Percentiles rank a stretch among this genome's conserved stretches.
Evolutionary conservation across 805 yeast species (phyloP).

Genomic region (Zygotorulaspora sp.): DNA sequence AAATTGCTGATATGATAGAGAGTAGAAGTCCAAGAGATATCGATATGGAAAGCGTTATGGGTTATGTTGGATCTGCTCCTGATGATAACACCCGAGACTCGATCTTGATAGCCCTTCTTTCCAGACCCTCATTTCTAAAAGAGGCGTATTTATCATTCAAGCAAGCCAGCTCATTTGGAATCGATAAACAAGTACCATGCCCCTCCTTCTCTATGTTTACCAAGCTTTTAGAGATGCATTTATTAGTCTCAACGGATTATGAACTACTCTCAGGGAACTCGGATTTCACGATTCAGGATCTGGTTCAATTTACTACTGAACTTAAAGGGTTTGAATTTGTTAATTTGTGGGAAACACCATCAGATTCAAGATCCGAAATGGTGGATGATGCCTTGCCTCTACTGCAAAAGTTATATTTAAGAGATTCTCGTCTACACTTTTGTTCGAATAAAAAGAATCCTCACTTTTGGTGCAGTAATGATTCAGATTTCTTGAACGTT

Average conservation of each 20-base stretch:
- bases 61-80: constrained; percentile 14
- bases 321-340: constrained; percentile 24
- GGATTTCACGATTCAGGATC: constrained; percentile 16
- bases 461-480: constrained; percentile 25
- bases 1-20: constrained; percentile 10
- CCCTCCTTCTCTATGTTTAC: constrained; percentile 17
- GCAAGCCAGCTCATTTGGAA: not conserved
- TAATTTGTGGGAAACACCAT: constrained; percentile 17
- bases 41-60: constrained; percentile 9
- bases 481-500: constrained; percentile 22
- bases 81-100: constrained; percentile 14
- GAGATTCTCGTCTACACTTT: constrained; percentile 30
- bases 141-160: constrained; percentile 7
- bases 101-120: constrained; percentile 15
- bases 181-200: constrained; percentile 5
- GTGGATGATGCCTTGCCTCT: constrained; percentile 18
- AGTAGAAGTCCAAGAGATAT: constrained; percentile 2
- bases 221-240: constrained; percentile 23
- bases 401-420: constrained; percentile 26
- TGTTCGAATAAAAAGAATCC: constrained; percentile 15
- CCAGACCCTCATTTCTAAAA: constrained; percentile 17
- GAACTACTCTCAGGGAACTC: constrained; percentile 21
- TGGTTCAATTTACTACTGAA: constrained; percentile 16
- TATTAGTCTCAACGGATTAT: constrained; percentile 29
- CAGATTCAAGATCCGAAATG: constrained; percentile 6